These are phyloP conservation scores for Scedosporium minutisporum DNA, from an alignment of 2,329 filamentous ascomycete species.

Conservation along the genomic window DNA sequence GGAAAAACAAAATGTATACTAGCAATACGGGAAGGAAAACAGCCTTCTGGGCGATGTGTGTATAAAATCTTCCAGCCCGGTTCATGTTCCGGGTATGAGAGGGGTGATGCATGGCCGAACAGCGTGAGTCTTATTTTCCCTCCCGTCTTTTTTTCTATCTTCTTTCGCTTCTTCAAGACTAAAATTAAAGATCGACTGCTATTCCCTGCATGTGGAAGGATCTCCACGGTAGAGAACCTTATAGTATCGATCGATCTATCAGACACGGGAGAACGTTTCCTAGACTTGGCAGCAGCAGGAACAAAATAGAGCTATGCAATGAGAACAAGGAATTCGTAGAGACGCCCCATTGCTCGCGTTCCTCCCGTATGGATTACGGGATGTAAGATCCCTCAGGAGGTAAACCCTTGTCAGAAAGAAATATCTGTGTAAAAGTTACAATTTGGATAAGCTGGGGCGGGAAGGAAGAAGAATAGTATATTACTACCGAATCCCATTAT, in stretches of 20 bases:
- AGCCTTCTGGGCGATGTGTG: neutral
- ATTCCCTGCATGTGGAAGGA: neutral
- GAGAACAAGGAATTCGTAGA: neutral
- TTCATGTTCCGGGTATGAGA: neutral
- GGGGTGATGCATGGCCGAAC: neutral
- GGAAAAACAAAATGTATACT: neutral
- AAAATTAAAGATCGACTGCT: neutral
- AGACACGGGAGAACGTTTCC: neutral
- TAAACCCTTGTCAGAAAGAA: neutral
- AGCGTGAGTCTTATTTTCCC: neutral
- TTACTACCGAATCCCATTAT: neutral
- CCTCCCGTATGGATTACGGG: neutral
- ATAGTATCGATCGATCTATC: neutral
- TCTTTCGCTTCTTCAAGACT: neutral
- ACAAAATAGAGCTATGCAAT: neutral
- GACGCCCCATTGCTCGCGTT: neutral
- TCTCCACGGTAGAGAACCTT: neutral
- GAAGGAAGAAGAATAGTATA: neutral
- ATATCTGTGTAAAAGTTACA: neutral
- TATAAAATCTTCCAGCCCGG: neutral
- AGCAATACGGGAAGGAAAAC: neutral
- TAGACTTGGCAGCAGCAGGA: neutral
- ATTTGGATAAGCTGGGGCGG: slow-evolving; percentile 1
- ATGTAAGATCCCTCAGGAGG: neutral
- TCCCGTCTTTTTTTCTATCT: neutral